Conservation (phyloP, 2,329 filamentous ascomycete genomes). For the Aureobasidium sp. region DNA sequence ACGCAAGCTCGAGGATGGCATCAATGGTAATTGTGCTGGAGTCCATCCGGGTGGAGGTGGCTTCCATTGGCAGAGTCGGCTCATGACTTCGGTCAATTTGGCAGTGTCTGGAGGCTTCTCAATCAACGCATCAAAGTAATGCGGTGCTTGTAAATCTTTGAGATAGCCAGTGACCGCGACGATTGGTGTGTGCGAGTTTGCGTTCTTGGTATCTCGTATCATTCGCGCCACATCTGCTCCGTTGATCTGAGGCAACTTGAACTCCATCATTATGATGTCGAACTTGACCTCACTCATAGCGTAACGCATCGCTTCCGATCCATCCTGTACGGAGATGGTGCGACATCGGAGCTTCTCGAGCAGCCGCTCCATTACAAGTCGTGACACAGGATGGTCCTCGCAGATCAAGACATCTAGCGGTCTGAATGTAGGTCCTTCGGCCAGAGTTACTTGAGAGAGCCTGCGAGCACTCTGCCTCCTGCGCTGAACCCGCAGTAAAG, state of each 20-base stretch:
- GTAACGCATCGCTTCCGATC: slow-evolving; percentile 85
- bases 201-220: slow-evolving; percentile 94
- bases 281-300: slow-evolving; percentile 97
- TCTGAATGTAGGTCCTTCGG: slow-evolving; percentile 78
- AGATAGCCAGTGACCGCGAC: slow-evolving; percentile 95
- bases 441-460: slow-evolving; percentile 81
- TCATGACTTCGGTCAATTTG: slow-evolving; percentile 82
- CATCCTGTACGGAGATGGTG: slow-evolving; percentile 84
- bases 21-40: slow-evolving; percentile 33
- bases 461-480: slow-evolving; percentile 92
- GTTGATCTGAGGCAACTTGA: slow-evolving; percentile 88
- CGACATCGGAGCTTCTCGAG: slow-evolving; percentile 92
- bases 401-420: slow-evolving; percentile 92
- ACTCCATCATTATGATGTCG: slow-evolving; percentile 97
- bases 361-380: slow-evolving; percentile 97
- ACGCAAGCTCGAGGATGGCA: slow-evolving; percentile 56
- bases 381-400: slow-evolving; percentile 93
- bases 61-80: slow-evolving; percentile 88
- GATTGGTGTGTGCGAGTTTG: slow-evolving; percentile 89
- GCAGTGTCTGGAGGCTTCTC: slow-evolving; percentile 93
- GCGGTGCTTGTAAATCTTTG: slow-evolving; percentile 91
- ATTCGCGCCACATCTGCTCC: slow-evolving; percentile 93
- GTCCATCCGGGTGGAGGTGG: slow-evolving; percentile 59
- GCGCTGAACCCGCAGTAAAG: slow-evolving; percentile 82
- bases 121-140: slow-evolving; percentile 91